phyloP scores from a whole-genome alignment of 768 basidiomycete genomes.

The Leccinum subtestaceum region DNA sequence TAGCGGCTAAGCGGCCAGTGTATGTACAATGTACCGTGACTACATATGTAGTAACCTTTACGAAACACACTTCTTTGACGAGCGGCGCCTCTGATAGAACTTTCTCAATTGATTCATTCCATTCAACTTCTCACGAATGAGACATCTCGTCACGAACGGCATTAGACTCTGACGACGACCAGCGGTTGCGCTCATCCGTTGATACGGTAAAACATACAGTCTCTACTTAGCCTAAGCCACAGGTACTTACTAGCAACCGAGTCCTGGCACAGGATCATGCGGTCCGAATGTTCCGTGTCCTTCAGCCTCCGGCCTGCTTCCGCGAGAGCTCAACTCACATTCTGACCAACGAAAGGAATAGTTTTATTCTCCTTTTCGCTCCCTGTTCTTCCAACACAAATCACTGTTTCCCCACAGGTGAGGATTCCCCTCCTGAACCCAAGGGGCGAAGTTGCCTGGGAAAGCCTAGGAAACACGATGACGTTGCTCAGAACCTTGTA shows the following conservation, averaged over 20 bases:
- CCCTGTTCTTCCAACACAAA: background rate
- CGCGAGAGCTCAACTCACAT: background rate
- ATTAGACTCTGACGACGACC: background rate
- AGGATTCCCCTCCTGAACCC: background rate
- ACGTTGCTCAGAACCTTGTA: background rate
- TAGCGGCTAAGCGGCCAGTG: no score
- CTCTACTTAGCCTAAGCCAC: no score
- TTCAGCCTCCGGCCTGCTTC: background rate
- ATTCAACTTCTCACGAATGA: background rate
- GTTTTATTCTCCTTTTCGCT: background rate
- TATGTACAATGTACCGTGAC: no score
- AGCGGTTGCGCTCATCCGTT: background rate
- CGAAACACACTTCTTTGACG: no score
- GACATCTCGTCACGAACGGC: background rate
- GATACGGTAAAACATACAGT: background rate
- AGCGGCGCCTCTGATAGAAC: no score
- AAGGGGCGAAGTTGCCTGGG: background rate
- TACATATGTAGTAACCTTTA: no score
- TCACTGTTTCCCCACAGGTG: background rate
- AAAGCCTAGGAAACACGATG: background rate
- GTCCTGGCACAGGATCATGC: background rate
- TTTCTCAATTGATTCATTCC: background rate
- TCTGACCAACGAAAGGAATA: background rate
- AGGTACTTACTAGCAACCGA: no score
- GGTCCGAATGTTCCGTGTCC: background rate